A percentile compares a stretch with the other conserved stretches of the same genome.
Evolutionary conservation across 257 asterid genomes (phyloP).

Genomic region (Perilla frutescens): DNA sequence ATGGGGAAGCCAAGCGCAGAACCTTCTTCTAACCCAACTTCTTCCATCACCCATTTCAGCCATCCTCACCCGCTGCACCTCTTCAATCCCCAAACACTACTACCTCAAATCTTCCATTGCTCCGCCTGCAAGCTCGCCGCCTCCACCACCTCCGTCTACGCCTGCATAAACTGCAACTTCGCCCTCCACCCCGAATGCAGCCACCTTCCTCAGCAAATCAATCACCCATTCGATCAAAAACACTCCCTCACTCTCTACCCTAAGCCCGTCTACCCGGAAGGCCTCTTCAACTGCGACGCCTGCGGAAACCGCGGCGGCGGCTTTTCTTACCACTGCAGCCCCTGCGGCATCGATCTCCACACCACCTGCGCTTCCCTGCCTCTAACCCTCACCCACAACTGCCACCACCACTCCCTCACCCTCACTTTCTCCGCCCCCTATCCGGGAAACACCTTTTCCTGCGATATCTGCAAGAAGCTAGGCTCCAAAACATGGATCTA

Average conservation of each 20-base stretch:
- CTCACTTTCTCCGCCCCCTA: conserved; percentile 55
- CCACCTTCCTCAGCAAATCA: conserved; percentile 52
- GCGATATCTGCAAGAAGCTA: conserved; percentile 48
- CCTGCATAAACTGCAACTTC: conserved; percentile 51
- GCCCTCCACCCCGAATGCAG: conserved; percentile 54
- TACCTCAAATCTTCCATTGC: conserved; percentile 15
- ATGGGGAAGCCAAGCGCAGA: conserved; percentile 37
- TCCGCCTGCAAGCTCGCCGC: conserved; percentile 54
- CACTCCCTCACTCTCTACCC: conserved; percentile 51
- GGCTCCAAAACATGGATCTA: conserved; percentile 55
- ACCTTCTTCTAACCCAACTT: conserved; percentile 13
- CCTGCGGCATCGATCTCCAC: conserved; percentile 59
- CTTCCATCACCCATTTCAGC: conserved; percentile 52
- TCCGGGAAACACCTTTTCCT: conserved; percentile 45
- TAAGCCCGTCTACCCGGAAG: conserved; percentile 55
- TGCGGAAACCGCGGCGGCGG: conserved; percentile 53
- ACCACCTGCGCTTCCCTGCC: conserved; percentile 56
- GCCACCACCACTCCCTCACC: conserved; percentile 48
- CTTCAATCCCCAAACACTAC: conserved; percentile 18
- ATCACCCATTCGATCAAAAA: conserved; percentile 50
- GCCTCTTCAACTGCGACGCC: conserved; percentile 61
- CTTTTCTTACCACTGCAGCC: conserved; percentile 52
- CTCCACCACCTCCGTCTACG: conserved; percentile 45
- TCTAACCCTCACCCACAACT: conserved; percentile 24
- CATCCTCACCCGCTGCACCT: conserved; percentile 61